Percentiles rank a stretch among this genome's conserved stretches.
Evolutionary conservation across 257 asterid genomes (phyloP).

Genomic region (Anisodus acutangulus): DNA sequence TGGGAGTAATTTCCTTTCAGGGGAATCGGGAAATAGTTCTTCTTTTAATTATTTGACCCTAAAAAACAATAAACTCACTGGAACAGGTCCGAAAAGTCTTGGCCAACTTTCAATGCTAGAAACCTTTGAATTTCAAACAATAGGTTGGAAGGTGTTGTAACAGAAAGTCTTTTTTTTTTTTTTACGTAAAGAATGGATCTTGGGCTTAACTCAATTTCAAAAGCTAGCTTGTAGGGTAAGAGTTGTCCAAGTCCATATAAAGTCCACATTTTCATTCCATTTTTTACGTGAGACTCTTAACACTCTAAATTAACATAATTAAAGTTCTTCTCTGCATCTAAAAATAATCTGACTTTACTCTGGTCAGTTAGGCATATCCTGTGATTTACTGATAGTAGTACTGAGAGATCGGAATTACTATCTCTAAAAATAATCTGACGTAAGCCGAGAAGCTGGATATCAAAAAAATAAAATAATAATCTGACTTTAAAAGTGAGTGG

Average conservation of each 20-base stretch:
- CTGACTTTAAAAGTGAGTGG: constrained; percentile 35
- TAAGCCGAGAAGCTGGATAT: too few relatives aligned
- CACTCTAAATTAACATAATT: constrained; percentile 35
- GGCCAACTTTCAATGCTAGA: constrained; percentile 33
- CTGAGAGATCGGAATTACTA: too few relatives aligned
- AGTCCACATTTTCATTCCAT: too few relatives aligned
- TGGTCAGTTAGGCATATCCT: too few relatives aligned
- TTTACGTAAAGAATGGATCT: too few relatives aligned
- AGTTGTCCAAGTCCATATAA: too few relatives aligned
- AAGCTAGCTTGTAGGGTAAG: too few relatives aligned
- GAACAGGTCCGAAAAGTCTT: constrained; percentile 19
- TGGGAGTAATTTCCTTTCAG: constrained; percentile 32
- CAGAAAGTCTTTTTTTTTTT: constrained; percentile 31
- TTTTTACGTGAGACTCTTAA: too few relatives aligned
- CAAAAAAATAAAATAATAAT: neutral
- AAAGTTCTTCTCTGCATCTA: neutral
- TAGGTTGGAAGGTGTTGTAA: constrained; percentile 41
- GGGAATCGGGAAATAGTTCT: neutral
- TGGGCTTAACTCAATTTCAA: too few relatives aligned
- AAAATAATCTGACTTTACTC: too few relatives aligned
- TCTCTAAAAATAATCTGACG: too few relatives aligned
- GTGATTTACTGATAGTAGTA: too few relatives aligned
- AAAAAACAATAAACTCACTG: neutral
- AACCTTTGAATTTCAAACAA: neutral
- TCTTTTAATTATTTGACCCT: neutral